These are phyloP conservation scores for Kandelia obovata DNA, from an alignment of 345 rosid genomes.

Conservation along the genomic window DNA sequence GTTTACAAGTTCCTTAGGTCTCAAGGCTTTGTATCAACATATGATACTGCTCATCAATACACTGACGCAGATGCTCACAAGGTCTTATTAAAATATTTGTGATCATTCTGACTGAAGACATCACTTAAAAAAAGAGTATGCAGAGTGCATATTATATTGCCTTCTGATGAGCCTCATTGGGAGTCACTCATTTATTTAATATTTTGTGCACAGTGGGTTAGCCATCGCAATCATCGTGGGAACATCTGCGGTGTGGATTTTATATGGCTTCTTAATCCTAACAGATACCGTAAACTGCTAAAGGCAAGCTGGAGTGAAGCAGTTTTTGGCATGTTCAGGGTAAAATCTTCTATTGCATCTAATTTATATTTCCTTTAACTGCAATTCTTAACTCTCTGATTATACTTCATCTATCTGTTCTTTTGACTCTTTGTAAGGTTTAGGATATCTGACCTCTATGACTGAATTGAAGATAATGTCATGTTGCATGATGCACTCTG, in stretches of 20 bases:
- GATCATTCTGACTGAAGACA: neutral
- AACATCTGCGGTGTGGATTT: slow-evolving; percentile 27
- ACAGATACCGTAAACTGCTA: slow-evolving; percentile 56
- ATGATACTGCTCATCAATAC: slow-evolving; percentile 31
- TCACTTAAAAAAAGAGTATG: neutral
- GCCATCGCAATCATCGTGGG: slow-evolving; percentile 27
- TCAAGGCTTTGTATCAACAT: slow-evolving; percentile 29
- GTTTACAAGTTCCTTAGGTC: slow-evolving; percentile 33
- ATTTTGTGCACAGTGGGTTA: slow-evolving; percentile 22
- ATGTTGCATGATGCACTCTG: neutral
- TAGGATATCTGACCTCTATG: neutral
- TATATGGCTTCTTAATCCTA: slow-evolving; percentile 55
- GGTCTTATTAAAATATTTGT: slow-evolving; percentile 9
- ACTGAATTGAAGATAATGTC: neutral
- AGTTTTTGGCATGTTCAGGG: slow-evolving; percentile 97
- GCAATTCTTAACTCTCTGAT: neutral
- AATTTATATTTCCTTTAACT: slow-evolving; percentile 4
- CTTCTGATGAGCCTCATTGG: slow-evolving; percentile 1
- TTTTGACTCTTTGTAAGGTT: neutral
- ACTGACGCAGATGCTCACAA: slow-evolving; percentile 31
- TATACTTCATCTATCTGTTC: neutral
- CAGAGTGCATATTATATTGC: neutral
- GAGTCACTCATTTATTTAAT: slow-evolving; percentile 19
- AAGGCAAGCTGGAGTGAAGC: slow-evolving; percentile 94
- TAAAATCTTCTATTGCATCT: slow-evolving; percentile 10